A percentile compares a stretch with the other conserved stretches of the same genome.
Conservation (phyloP, 331 rosid genomes). For the Telfairia occidentalis region DNA sequence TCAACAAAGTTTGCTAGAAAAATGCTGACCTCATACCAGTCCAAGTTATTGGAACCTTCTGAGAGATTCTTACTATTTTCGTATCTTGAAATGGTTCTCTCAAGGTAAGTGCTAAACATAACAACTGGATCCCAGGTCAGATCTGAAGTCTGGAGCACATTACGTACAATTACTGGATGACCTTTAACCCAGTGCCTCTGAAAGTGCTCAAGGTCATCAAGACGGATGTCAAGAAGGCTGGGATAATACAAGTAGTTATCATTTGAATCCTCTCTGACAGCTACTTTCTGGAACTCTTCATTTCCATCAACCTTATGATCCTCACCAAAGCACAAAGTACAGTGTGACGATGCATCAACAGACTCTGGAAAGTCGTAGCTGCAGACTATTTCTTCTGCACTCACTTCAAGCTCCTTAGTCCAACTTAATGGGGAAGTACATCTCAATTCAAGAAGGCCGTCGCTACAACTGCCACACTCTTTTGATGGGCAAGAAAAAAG, state of each 20-base stretch:
- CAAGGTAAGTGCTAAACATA: conserved; percentile 75
- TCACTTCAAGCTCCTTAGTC: conserved; percentile 76
- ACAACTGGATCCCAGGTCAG: conserved; percentile 77
- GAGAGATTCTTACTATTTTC: conserved; percentile 50
- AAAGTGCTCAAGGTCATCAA: conserved; percentile 76
- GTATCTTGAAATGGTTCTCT: conserved; percentile 58
- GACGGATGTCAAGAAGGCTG: conserved; percentile 33
- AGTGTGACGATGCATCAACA: conserved; percentile 49
- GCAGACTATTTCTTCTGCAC: conserved; percentile 94
- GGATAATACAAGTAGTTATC: conserved; percentile 72
- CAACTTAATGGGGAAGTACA: conserved; percentile 52
- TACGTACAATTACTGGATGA: conserved; percentile 76
- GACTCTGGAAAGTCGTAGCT: conserved; percentile 95
- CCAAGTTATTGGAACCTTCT: conserved; percentile 55
- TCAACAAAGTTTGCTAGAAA: background rate
- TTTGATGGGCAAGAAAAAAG: conserved; percentile 49
- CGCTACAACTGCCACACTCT: conserved; percentile 68
- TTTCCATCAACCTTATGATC: conserved; percentile 34
- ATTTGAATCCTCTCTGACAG: conserved; percentile 57
- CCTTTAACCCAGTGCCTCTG: conserved; percentile 96
- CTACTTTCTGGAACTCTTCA: conserved; percentile 48
- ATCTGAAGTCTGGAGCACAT: conserved; percentile 48
- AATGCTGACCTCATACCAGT: conserved; percentile 91
- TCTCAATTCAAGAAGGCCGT: conserved; percentile 66
- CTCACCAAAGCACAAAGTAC: conserved; percentile 53